phyloP scores from a whole-genome alignment of 148 eudicot species.

The Rhododendron williamsianum region DNA sequence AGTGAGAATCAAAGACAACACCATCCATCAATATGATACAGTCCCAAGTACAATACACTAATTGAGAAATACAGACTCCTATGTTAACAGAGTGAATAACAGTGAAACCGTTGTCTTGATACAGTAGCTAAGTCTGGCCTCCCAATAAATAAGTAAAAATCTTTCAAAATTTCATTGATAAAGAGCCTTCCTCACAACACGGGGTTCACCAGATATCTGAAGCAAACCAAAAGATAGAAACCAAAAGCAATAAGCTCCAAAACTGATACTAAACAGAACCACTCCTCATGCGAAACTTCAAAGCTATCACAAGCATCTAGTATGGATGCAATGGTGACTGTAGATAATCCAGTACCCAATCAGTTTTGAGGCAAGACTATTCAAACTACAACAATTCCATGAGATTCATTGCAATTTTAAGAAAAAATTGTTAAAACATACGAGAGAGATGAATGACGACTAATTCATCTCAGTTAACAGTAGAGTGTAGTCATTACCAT shows the following conservation, averaged over 20 bases:
- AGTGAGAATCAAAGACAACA: too few relatives aligned
- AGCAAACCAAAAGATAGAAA: neutral
- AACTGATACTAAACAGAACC: neutral
- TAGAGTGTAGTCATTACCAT: neutral
- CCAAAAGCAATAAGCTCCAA: neutral
- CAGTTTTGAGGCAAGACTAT: neutral
- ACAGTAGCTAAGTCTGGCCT: too few relatives aligned
- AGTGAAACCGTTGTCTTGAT: too few relatives aligned
- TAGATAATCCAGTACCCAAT: neutral
- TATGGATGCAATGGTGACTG: neutral
- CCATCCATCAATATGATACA: too few relatives aligned
- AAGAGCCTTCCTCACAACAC: conserved; percentile 75
- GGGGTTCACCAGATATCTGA: conserved; percentile 76
- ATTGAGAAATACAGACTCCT: too few relatives aligned
- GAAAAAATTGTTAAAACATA: neutral
- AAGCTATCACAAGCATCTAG: neutral
- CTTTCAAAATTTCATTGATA: conserved; percentile 19
- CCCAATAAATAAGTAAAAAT: too few relatives aligned
- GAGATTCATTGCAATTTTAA: neutral
- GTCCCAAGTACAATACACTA: too few relatives aligned
- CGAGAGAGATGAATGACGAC: neutral
- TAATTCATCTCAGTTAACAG: neutral
- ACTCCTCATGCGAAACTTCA: neutral
- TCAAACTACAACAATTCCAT: neutral
- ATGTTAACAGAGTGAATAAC: too few relatives aligned